These are phyloP conservation scores for Coriolopsis trogii DNA, from an alignment of 1,284 basidiomycete genomes.

Conservation along the genomic window DNA sequence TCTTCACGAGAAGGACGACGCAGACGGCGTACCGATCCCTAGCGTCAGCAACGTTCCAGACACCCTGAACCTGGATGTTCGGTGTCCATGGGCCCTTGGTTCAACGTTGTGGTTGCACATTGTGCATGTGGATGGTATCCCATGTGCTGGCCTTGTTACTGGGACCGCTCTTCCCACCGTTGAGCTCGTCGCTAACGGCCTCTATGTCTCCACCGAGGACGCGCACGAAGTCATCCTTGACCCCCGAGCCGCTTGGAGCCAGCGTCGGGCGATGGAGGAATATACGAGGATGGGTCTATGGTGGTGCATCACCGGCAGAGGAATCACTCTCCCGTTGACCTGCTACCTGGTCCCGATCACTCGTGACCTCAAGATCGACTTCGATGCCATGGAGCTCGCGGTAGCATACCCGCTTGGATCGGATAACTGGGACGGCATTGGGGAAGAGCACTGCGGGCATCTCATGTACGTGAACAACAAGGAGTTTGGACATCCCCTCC, in stretches of 20 bases:
- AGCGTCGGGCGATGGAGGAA: conserved; percentile 54
- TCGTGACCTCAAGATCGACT: conserved; percentile 52
- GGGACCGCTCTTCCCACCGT: conserved; percentile 55
- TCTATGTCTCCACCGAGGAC: conserved; percentile 40
- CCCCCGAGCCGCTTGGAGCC: conserved; percentile 45
- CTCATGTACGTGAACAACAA: conserved; percentile 57
- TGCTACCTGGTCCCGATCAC: conserved; percentile 68
- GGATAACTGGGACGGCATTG: conserved; percentile 55
- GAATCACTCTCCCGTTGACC: conserved; percentile 50
- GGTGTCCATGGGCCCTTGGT: conserved; percentile 67
- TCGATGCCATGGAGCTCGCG: conserved; percentile 51
- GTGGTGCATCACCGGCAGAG: conserved; percentile 63
- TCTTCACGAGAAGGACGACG: conserved; percentile 51
- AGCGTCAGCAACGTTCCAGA: conserved; percentile 49
- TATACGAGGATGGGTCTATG: conserved; percentile 66
- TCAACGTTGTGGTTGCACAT: conserved; percentile 62
- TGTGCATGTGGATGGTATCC: conserved; percentile 51
- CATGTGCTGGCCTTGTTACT: conserved; percentile 61
- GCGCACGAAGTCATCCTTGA: conserved; percentile 45
- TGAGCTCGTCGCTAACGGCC: conserved; percentile 42
- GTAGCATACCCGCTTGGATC: conserved; percentile 51
- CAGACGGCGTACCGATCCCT: conserved; percentile 47
- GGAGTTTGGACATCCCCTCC: conserved; percentile 55
- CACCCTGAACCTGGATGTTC: conserved; percentile 57
- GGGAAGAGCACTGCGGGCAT: conserved; percentile 46